Conservation (phyloP, 208 protist species). For the Naegleria gruberi region DNA sequence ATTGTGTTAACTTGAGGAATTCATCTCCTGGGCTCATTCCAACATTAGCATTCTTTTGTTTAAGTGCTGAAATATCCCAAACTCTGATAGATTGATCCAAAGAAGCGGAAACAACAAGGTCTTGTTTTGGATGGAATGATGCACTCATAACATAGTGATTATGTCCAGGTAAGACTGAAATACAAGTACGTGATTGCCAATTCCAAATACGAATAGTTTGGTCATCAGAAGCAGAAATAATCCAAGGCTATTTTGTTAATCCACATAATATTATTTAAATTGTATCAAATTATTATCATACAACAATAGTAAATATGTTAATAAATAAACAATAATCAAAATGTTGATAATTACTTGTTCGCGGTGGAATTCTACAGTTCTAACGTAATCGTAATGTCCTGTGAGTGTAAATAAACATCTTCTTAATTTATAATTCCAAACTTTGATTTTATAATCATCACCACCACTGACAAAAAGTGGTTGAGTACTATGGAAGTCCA, state of each 20-base stretch:
- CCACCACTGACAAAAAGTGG: constrained; percentile 97
- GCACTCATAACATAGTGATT: constrained; percentile 99
- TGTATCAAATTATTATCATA: neutral
- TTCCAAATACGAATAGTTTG: constrained; percentile 98
- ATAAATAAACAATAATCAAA: neutral
- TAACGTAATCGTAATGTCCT: constrained; percentile 98
- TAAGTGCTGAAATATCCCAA: constrained; percentile 95
- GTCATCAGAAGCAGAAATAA: constrained; percentile 96
- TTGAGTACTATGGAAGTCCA: constrained; percentile 95
- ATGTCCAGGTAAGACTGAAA: constrained; percentile 87
- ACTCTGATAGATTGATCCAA: constrained; percentile 97
- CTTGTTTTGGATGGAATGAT: constrained; percentile 82
- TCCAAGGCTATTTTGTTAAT: constrained; percentile 75
- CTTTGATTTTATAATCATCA: constrained; percentile 97
- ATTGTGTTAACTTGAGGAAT: neutral
- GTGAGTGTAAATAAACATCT: constrained; percentile 93
- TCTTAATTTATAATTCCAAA: constrained; percentile 98
- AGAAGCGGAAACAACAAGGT: constrained; percentile 93
- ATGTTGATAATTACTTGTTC: constrained; percentile 43
- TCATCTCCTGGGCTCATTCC: neutral
- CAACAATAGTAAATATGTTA: neutral
- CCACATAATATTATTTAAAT: neutral
- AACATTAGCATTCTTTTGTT: constrained; percentile 47
- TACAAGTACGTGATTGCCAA: constrained; percentile 87
- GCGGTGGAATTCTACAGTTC: constrained; percentile 93